These are phyloP conservation scores for Yamadazyma diospyri DNA, from an alignment of 1,139 yeast genomes.

Conservation along the genomic window DNA sequence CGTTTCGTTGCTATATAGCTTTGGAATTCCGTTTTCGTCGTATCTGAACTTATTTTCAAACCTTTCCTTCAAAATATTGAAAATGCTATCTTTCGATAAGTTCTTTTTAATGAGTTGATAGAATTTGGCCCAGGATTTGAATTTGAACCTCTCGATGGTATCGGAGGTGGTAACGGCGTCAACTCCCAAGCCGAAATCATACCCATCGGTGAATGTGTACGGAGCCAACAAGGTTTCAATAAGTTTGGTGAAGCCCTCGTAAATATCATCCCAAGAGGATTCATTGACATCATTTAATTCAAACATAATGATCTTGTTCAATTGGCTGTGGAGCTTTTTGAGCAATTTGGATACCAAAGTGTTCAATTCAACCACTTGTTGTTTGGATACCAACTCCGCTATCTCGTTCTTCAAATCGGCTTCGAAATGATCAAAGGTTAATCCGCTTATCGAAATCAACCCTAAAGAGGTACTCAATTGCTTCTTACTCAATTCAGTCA, in stretches of 20 bases:
- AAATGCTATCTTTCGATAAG: constrained; percentile 55
- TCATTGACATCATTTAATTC: constrained; percentile 43
- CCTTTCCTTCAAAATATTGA: constrained; percentile 56
- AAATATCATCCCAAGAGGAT: constrained; percentile 61
- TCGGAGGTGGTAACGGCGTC: constrained; percentile 35
- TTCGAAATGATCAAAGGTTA: constrained; percentile 12
- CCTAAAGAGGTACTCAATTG: constrained; percentile 8
- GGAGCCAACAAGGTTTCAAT: constrained; percentile 22
- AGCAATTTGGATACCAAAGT: constrained; percentile 31
- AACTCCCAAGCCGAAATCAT: constrained; percentile 68
- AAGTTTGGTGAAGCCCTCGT: constrained; percentile 43
- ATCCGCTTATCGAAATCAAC: constrained; percentile 14
- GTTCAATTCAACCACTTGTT: constrained; percentile 46
- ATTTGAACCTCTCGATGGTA: constrained; percentile 43
- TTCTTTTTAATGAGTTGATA: constrained; percentile 57
- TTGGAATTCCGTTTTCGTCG: constrained; percentile 79
- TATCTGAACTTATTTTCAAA: constrained; percentile 84
- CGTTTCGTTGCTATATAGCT: constrained; percentile 68
- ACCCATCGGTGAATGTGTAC: constrained; percentile 20
- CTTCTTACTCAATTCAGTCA: constrained; percentile 7
- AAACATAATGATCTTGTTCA: constrained; percentile 39
- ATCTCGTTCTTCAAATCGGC: constrained; percentile 21
- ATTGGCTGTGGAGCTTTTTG: constrained; percentile 36
- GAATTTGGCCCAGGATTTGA: constrained; percentile 64
- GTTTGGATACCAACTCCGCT: constrained; percentile 26